Conservation (phyloP, 2,329 filamentous ascomycete genomes). For the Trichothecium roseum region DNA sequence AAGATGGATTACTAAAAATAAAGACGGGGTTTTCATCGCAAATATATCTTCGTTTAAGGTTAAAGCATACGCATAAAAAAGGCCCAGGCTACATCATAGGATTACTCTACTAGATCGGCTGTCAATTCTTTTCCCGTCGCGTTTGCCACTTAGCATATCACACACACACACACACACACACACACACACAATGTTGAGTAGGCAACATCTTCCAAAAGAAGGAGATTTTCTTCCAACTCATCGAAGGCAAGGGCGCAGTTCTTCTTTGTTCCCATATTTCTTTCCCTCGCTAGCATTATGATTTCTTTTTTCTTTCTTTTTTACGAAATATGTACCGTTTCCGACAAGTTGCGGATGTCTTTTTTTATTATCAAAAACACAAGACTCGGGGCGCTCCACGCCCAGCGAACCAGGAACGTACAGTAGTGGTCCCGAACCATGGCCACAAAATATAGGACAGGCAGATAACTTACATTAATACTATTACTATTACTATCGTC, state of each 20-base stretch:
- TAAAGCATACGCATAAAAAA: not conserved
- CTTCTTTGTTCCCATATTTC: not conserved
- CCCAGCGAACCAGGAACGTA: too few relatives aligned
- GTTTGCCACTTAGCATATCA: not conserved
- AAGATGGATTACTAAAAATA: not conserved
- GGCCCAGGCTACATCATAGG: not conserved
- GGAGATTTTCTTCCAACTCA: too few relatives aligned
- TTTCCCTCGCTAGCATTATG: not conserved
- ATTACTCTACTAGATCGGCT: not conserved
- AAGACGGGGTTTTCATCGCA: not conserved
- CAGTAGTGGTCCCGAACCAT: too few relatives aligned
- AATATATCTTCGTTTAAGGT: not conserved
- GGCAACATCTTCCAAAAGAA: too few relatives aligned
- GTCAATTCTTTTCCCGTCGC: not conserved
- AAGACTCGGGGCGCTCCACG: too few relatives aligned
- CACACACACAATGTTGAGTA: too few relatives aligned
- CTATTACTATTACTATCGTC: not conserved
- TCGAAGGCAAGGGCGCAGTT: too few relatives aligned
- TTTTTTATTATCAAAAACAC: too few relatives aligned
- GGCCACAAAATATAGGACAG: too few relatives aligned
- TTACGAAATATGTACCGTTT: not conserved
- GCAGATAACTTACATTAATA: not conserved
- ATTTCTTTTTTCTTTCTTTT: not conserved
- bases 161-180: too few relatives aligned
- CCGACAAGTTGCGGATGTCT: not conserved